Evolutionary conservation across 225 moss, liverwort and hornwort genomes (phyloP), one percentile per base, ranked within the genome.

Genomic region (Lunularia cruciata): DNA sequence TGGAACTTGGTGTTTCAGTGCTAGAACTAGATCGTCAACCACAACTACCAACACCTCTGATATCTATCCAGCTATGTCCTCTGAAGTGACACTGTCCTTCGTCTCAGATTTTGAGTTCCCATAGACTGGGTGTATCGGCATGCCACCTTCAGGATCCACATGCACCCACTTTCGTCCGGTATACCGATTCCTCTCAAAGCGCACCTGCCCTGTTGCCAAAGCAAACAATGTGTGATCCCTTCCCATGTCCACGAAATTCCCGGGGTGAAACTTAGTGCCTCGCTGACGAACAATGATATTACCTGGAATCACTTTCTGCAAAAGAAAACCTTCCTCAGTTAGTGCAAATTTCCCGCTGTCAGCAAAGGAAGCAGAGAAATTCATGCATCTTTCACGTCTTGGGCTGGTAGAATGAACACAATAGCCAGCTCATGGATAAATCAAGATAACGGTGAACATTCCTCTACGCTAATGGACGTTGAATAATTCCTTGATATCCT

Each of bases 251-350:
- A 87, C 86, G 70, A 94, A 91, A 54, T 89, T 80, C n/a, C 87
- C 91, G 8, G 87, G 87, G 65, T 94, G 91, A 54, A 94, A 91
- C 72, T 78, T 83, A 33, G 94, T 90, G 68, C 94, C 90, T 47
- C 87, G 81, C 69, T 94, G 89, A 58, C 90, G 85, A 57, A 94
- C 94, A 16, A 94, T 89, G n/a, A 89, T 94, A 51, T 90, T 94
- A 30, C 90, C 90, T 23, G 94, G 84, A 39, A 88, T 86, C 23
- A 91, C 94, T 67, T 35, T 85, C 91, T 91, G 91, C 77, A 77
- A 53, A 56, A 30, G 34, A 32, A 31, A 58, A 59, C 15, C 30
- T 33, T 18, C 22, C 20, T 52, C 18, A 8, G 19, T 51, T 34
- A 49, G 20, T 6, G n/a, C n/a, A n/a, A n/a, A n/a, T n/a, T n/a